Conservation (phyloP, 139 green algal genomes). For the Ettlia oleoabundans region DNA sequence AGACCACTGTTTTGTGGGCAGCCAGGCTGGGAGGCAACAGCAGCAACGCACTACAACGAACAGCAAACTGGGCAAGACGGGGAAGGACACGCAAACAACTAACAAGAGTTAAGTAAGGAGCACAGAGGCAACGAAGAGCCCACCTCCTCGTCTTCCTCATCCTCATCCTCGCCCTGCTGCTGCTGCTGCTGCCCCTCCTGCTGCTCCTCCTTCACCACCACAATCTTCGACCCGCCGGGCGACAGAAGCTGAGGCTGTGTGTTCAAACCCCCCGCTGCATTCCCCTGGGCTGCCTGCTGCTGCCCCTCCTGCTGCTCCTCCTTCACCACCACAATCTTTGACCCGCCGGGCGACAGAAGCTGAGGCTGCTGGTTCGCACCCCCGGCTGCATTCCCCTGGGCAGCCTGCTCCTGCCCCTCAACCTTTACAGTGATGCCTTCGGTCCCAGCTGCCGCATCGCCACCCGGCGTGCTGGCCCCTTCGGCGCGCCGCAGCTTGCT, state of each 20-base stretch:
- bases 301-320: conserved; percentile 33
- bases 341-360: neutral
- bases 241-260: neutral
- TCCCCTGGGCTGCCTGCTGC: too few relatives aligned
- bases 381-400: neutral
- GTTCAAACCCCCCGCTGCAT: too few relatives aligned
- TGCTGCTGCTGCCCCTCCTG: conserved; percentile 37
- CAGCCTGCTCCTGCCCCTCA: neutral
- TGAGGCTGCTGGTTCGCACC: neutral
- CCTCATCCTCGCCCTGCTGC: conserved; percentile 40
- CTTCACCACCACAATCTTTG: conserved; percentile 22
- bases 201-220: conserved; percentile 30
- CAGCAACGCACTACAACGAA: too few relatives aligned
- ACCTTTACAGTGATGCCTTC: neutral
- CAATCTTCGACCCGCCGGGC: neutral
- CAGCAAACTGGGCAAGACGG: too few relatives aligned
- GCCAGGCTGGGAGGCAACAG: too few relatives aligned
- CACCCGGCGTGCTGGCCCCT: neutral
- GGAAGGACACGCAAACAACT: too few relatives aligned
- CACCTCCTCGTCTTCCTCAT: conserved; percentile 52
- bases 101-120: too few relatives aligned
- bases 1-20: too few relatives aligned
- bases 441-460: neutral
- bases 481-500: neutral
- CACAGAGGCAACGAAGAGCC: too few relatives aligned